Evolutionary conservation across 208 protist genomes (phyloP), one percentile per base, ranked within the genome.

Genomic region (Trypanosoma avium): DNA sequence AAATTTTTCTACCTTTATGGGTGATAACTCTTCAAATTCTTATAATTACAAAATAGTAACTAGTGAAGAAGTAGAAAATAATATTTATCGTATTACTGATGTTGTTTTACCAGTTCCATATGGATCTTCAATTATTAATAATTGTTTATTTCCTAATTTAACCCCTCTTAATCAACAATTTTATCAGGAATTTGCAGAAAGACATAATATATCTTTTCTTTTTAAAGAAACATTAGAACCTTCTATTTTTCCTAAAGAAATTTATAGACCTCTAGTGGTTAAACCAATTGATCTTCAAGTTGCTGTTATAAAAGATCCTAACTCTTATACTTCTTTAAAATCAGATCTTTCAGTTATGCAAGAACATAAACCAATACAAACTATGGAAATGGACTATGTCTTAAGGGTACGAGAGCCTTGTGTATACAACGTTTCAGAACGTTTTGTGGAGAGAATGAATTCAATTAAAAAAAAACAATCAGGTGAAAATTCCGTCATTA

Each of bases 91-190:
- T 24, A 77, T 93, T 19, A 47, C 60, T 0, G 86, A 91, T 47
- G 89, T 95, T 2, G 86, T 95, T n/a, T 68, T 95, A 53, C 89
- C 89, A n/a, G 67, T 95, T 4, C 82, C 82, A 9, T 79, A 77
- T 50, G 65, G 35, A 15, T 22, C 13, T 36, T 24, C 5, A n/a
- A n/a, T 48, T 19, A 24, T 54, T 3, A 62, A 61, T 49, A 30
- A 67, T 15, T 64, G 61, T 10, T 58, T 77, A 29, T 65, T 73
- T 36, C 72, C 72, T 29, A n/a, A 57, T 0, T 19, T 61, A 8
- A 36, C 33, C 10, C 70, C 48, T 32, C 54, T 83, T 3, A 72
- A 67, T 50, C 19, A 62, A 4, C 27, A 58, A 24, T 40, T 80
- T 4, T 81, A 75, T 47, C 17, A 17, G 30, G 35, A 71, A 13